Evolutionary conservation across 441 rosid species (phyloP), one percentile per base, ranked within the genome.

Genomic region (Pelargonium fulgidum): DNA sequence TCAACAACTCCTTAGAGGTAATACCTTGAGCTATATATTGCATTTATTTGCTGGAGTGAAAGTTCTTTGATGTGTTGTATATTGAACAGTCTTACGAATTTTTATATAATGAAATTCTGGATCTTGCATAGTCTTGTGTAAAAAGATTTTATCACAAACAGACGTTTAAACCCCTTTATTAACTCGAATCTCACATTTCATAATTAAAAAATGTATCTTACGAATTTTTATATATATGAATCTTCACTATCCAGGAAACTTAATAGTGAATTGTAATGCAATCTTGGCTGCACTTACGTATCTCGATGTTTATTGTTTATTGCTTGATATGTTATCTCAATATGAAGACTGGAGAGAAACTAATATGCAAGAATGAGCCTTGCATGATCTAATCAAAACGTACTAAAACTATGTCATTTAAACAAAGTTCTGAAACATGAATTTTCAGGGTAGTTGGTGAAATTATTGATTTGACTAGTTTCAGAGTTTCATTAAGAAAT

Each of bases 1-100:
- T 85, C 72, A 84, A 90, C 79, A 87, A 81, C 73, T 81, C 84
- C 14, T 79, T 94, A 67, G 98, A 94, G 97, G 99, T 92, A 85
- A 68, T 83, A 59, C 14, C 54, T 48, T 61, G 66, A 65, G 58
- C 41, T 59, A 73, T 59, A 73, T 6, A 3, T 2, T 22, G 0
- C n/a, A 1, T 13, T 5, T 48, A 24, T n/a, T 58, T 72, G 19
- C 58, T 48, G 48, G 26, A 9, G 20, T 14, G 48, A 13, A 54
- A 54, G 45, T 47, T 9, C 54, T 17, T 56, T 22, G 20, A 33
- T 62, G 65, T 24, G 65, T 17, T 58, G 65, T 39, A 11, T 22
- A 62, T 7, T 17, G 7, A 2, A 62, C 13, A 59, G 17, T 3
- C 5, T 8, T 22, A 22, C 5, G 6, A 20, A 17, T 26, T 24